Base-by-base conservation (phyloP, 768 basidiomycete species). In the Cantharellus cinnabarinus region DNA sequence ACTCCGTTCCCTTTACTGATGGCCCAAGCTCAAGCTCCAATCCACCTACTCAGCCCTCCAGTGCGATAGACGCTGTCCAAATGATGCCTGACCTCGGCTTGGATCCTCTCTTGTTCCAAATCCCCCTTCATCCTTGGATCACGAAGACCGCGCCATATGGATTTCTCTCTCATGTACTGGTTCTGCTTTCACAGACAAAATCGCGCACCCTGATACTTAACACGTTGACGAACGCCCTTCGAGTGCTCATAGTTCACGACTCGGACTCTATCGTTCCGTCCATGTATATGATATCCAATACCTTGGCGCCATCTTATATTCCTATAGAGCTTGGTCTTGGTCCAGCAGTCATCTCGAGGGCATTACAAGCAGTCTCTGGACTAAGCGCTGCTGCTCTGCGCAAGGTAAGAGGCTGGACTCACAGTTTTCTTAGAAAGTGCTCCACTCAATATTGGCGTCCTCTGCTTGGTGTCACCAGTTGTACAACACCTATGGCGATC, bases 211-310 rank as follows among this genome's bases (percentile, higher is more conserved):
- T 72, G 41, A 88, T 89, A 58, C 67, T 80, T 61, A 79, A 83
- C 65, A 76, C 75, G 15, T 69, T 88, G 59, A 82, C 82, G 42
- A 94, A 93, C 64, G 75, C 83, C 38, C 69, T 94, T 4, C 81
- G 84, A 38, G 75, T 78, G 29, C 75, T 94, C 57, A 74, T 81
- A 61, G 67, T 71, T 42, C 77, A 80, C 63, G 79, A 89, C 64
- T 78, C 85, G 0, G 58, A 73, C 29, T 83, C 86, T 44, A 76
- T 94, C 50, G 71, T 84, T 52, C 77, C 85, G n/a, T 75, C 85
- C 41, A 70, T 89, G 4, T 90, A 89, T 67, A 77, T 90, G 29
- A 72, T 90, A 40, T 88, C 88, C 7, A 91, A 89, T 67, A 78
- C 84, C 29, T 74, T 90, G 41, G 75, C 79, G 1, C 85, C 88